These are phyloP conservation scores for Pulveroboletus sp. DNA, from an alignment of 768 basidiomycete genomes.

Conservation along the genomic window DNA sequence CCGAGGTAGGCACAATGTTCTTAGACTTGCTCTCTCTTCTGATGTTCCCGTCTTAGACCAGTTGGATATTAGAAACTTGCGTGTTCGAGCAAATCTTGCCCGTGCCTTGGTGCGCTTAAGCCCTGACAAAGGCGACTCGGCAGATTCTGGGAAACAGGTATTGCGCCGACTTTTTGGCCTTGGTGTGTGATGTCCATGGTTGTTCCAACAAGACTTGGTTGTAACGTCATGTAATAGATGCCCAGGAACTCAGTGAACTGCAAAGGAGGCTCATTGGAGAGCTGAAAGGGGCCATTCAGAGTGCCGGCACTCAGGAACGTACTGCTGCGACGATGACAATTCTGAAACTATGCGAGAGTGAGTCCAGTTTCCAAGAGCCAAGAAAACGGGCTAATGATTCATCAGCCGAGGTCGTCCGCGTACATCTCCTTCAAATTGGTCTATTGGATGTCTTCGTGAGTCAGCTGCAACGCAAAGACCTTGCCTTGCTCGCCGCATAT, in stretches of 20 bases:
- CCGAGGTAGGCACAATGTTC: not conserved
- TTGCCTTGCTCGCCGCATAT: slow-evolving; percentile 19
- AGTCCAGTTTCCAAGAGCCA: not conserved
- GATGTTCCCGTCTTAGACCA: not conserved
- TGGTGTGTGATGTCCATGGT: not conserved
- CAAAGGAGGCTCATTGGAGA: slow-evolving; percentile 10
- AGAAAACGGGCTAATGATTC: not conserved
- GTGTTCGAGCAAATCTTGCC: slow-evolving; percentile 18
- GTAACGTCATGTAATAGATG: slow-evolving; percentile 6
- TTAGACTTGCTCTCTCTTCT: not conserved
- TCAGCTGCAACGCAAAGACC: slow-evolving; percentile 11
- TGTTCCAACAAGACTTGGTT: not conserved
- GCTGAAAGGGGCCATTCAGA: slow-evolving; percentile 2
- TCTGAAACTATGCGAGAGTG: slow-evolving; percentile 20
- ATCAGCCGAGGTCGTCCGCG: slow-evolving; percentile 5
- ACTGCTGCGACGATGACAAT: slow-evolving; percentile 21
- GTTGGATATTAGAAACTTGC: slow-evolving; percentile 4
- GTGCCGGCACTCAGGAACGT: slow-evolving; percentile 8
- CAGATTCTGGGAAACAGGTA: not conserved
- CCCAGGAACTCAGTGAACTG: not conserved
- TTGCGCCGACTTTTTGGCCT: slow-evolving; percentile 4
- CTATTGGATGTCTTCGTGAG: slow-evolving; percentile 9
- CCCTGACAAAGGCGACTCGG: not conserved
- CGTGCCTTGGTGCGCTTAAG: slow-evolving; percentile 9
- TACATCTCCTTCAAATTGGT: not conserved